Evolutionary conservation across 129 eudicot genomes (phyloP).

Genomic region (Flaveria linearis): DNA sequence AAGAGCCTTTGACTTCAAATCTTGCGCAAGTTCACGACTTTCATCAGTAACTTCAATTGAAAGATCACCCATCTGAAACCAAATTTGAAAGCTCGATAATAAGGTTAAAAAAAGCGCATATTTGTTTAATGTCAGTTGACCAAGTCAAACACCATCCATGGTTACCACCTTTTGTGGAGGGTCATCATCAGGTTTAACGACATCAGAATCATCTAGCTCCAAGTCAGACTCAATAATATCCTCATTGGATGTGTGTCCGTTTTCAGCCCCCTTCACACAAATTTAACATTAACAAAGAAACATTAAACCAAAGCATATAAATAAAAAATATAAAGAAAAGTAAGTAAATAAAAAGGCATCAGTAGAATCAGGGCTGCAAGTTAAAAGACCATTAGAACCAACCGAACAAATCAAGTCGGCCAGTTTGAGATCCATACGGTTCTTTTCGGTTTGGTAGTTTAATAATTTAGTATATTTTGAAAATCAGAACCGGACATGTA

Average conservation of each 20-base stretch:
- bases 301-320: background rate
- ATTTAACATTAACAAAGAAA: background rate
- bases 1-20: slow-evolving; percentile 61
- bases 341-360: background rate
- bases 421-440: too few species aligned
- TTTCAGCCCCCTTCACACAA: slow-evolving; percentile 45
- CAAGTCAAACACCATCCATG: background rate
- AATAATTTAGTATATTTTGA: too few species aligned
- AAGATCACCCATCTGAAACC: slow-evolving; percentile 75
- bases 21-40: slow-evolving; percentile 64
- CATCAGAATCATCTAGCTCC: slow-evolving; percentile 71
- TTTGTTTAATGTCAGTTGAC: background rate
- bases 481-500: too few species aligned
- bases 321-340: background rate
- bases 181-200: slow-evolving; percentile 70
- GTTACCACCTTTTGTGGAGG: slow-evolving; percentile 71
- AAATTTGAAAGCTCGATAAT: slow-evolving; percentile 2
- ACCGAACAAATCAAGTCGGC: too few species aligned
- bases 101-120: background rate
- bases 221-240: slow-evolving; percentile 77
- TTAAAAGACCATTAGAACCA: background rate
- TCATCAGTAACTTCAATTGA: slow-evolving; percentile 65
- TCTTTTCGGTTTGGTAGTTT: too few species aligned
- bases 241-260: slow-evolving; percentile 45
- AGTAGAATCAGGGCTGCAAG: slow-evolving; percentile 13